Evolutionary conservation across 2,329 filamentous ascomycete species (phyloP).

Genomic region (Plenodomus lindquistii): DNA sequence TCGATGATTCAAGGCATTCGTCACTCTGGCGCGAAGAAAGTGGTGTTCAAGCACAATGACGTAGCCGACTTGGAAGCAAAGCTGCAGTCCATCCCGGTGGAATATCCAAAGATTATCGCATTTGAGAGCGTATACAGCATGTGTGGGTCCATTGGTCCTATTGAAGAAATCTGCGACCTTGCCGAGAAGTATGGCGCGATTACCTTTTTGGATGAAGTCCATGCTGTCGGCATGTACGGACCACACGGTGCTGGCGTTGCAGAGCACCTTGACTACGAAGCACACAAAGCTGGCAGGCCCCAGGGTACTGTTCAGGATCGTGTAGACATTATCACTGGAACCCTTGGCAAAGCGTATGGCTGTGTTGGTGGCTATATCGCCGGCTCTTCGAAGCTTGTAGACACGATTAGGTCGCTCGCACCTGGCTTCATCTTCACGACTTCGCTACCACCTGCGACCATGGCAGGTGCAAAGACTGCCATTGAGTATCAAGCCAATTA

Average conservation of each 20-base stretch:
- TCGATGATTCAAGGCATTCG: conserved; percentile 99
- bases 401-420: conserved; percentile 90
- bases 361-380: conserved; percentile 98
- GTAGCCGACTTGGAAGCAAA: conserved; percentile 91
- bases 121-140: conserved; percentile 99
- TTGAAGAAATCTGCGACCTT: conserved; percentile 92
- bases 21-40: conserved; percentile 93
- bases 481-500: conserved; percentile 93
- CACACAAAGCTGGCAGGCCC: conserved; percentile 74
- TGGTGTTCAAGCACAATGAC: conserved; percentile 99
- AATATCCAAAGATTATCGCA: conserved; percentile 95
- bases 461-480: conserved; percentile 88
- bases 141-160: conserved; percentile 96
- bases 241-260: conserved; percentile 93
- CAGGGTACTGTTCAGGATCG: conserved; percentile 90
- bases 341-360: conserved; percentile 95
- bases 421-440: conserved; percentile 99
- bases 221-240: conserved; percentile 99
- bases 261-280: conserved; percentile 93
- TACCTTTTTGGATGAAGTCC: conserved; percentile 97
- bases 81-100: conserved; percentile 79
- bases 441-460: conserved; percentile 90
- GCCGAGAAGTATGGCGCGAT: conserved; percentile 97
- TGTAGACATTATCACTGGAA: conserved; percentile 96
- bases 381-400: conserved; percentile 81